A percentile compares a stretch with the other conserved stretches of the same genome.
phyloP scores from a whole-genome alignment of 1,284 basidiomycete species.

The Ganoderma boninense region DNA sequence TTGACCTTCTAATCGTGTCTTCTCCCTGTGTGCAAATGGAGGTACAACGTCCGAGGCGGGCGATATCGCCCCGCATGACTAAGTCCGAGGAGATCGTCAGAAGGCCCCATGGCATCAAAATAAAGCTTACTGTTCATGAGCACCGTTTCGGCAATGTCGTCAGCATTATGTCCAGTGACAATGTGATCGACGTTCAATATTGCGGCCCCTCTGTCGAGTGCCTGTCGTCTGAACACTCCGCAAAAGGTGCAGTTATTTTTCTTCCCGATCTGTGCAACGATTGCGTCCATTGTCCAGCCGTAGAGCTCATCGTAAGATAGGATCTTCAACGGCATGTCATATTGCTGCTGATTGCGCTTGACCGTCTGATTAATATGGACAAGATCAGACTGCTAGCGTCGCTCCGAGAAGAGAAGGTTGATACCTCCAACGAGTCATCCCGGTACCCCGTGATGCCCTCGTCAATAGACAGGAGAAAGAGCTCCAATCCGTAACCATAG shows the following conservation, averaged over 20 bases:
- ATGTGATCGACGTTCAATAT: slow-evolving; percentile 95
- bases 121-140: slow-evolving; percentile 95
- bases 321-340: slow-evolving; percentile 95
- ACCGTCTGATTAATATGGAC: slow-evolving; percentile 76
- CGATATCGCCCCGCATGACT: slow-evolving; percentile 99
- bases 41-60: slow-evolving; percentile 93
- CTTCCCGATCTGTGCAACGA: slow-evolving; percentile 93
- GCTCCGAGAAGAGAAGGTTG: neutral
- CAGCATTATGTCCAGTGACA: slow-evolving; percentile 98
- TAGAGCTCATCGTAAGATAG: slow-evolving; percentile 96
- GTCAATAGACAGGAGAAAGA: slow-evolving; percentile 96
- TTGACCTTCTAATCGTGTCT: slow-evolving; percentile 95
- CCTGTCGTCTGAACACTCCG: slow-evolving; percentile 96
- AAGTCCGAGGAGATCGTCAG: slow-evolving; percentile 23
- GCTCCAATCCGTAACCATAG: slow-evolving; percentile 91
- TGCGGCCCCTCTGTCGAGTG: slow-evolving; percentile 93
- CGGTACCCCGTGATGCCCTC: slow-evolving; percentile 99
- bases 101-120: neutral
- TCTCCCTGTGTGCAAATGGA: slow-evolving; percentile 93
- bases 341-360: slow-evolving; percentile 96
- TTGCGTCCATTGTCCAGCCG: slow-evolving; percentile 99
- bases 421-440: slow-evolving; percentile 95
- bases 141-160: slow-evolving; percentile 98
- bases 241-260: slow-evolving; percentile 99
- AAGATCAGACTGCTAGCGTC: slow-evolving; percentile 14